Percentiles rank a stretch among this genome's conserved stretches.
These are phyloP conservation scores for Solanum corneliomulleri DNA, from an alignment of 257 asterid species.

Conservation along the genomic window DNA sequence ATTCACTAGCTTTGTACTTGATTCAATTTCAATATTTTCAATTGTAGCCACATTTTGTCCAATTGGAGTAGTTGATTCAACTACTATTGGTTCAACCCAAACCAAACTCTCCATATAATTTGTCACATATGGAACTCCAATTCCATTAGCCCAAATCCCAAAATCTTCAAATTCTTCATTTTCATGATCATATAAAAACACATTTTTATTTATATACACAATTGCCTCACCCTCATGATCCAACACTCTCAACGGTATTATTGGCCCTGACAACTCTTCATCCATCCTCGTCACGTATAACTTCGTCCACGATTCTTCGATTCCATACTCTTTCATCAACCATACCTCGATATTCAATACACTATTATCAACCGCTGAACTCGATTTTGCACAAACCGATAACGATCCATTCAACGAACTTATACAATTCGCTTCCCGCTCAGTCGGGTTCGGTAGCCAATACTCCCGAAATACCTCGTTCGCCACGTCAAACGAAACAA, in stretches of 20 bases:
- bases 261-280: not conserved
- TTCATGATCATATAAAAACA: not conserved
- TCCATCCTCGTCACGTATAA: not conserved
- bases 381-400: not conserved
- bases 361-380: not conserved
- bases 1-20: not conserved
- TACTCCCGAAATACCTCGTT: not conserved
- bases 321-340: not conserved
- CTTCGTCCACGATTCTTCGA: not conserved
- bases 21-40: not conserved
- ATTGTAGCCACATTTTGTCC: not conserved
- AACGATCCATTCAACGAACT: not conserved
- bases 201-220: not conserved
- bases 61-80: not conserved
- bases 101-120: not conserved
- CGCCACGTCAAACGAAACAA: not conserved
- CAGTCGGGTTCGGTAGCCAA: not conserved
- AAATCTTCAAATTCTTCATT: not conserved
- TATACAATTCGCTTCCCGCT: not conserved
- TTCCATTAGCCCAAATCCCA: not conserved
- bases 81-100: not conserved
- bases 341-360: not conserved
- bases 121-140: not conserved
- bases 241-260: not conserved
- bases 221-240: not conserved